These are phyloP conservation scores for Colletotrichum noveboracense DNA, from an alignment of 2,329 filamentous ascomycete species.

Conservation along the genomic window DNA sequence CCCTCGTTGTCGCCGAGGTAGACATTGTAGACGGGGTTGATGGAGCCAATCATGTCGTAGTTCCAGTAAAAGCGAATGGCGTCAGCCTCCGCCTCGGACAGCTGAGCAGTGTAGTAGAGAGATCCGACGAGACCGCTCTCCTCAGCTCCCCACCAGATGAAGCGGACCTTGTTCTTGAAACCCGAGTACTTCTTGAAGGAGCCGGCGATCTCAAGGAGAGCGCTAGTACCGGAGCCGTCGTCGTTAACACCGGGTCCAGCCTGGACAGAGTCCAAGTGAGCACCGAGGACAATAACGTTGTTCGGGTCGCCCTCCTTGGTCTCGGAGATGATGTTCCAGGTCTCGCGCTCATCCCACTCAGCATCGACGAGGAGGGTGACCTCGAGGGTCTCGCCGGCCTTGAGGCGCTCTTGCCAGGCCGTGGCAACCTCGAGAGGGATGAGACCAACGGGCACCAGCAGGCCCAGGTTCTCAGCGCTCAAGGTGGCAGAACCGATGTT, in stretches of 20 bases:
- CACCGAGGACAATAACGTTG: slow-evolving; percentile 47
- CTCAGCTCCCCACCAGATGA: slow-evolving; percentile 49
- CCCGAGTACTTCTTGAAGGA: slow-evolving; percentile 41
- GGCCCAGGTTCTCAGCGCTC: slow-evolving; percentile 42
- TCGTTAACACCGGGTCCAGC: slow-evolving; percentile 46
- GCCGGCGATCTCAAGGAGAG: slow-evolving; percentile 42
- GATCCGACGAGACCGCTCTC: slow-evolving; percentile 52
- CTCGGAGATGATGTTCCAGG: slow-evolving; percentile 48
- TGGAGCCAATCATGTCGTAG: slow-evolving; percentile 72
- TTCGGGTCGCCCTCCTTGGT: slow-evolving; percentile 47
- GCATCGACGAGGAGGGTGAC: slow-evolving; percentile 42
- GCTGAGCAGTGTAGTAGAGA: slow-evolving; percentile 40
- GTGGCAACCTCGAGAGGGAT: slow-evolving; percentile 39
- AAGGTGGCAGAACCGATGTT: slow-evolving; percentile 57
- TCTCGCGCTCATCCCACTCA: slow-evolving; percentile 37
- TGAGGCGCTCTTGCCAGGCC: slow-evolving; percentile 38
- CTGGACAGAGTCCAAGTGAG: slow-evolving; percentile 45
- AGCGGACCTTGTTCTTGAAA: slow-evolving; percentile 47
- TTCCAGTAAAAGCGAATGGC: slow-evolving; percentile 73
- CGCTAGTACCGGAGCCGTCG: slow-evolving; percentile 42
- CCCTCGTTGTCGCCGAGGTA: slow-evolving; percentile 42
- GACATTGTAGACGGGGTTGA: slow-evolving; percentile 41
- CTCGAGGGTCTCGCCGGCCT: slow-evolving; percentile 35
- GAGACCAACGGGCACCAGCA: slow-evolving; percentile 40
- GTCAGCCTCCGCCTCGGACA: slow-evolving; percentile 43